Evolutionary conservation across 176 grass and related monocot species (phyloP).

Genomic region (Leersia perrieri): DNA sequence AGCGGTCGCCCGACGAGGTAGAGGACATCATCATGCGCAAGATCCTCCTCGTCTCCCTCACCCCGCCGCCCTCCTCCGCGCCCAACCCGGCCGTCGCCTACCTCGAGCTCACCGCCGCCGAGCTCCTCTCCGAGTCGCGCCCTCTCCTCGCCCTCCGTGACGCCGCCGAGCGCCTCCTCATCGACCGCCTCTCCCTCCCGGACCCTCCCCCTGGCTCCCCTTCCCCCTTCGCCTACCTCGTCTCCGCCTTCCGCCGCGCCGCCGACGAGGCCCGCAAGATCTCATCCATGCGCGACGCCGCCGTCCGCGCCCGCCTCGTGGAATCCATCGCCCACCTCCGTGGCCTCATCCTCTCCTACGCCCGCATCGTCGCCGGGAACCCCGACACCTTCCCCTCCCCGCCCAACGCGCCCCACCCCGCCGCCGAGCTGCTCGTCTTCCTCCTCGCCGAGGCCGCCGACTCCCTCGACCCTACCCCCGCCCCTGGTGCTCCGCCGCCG

Average conservation of each 20-base stretch:
- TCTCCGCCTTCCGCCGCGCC: conserved; percentile 64
- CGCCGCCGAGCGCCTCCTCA: conserved; percentile 64
- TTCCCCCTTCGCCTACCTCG: conserved; percentile 65
- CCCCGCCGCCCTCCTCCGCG: conserved; percentile 15
- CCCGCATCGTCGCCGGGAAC: conserved; percentile 68
- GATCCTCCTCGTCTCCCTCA: conserved; percentile 90
- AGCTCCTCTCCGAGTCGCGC: conserved; percentile 89
- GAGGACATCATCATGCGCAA: conserved; percentile 98
- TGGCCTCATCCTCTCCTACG: conserved; percentile 66
- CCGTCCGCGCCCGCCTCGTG: conserved; percentile 46
- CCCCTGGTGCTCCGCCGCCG: conserved; percentile 43
- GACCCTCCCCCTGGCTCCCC: conserved; percentile 30
- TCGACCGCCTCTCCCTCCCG: conserved; percentile 77
- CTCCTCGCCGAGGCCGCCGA: conserved; percentile 68
- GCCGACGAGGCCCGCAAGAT: conserved; percentile 79
- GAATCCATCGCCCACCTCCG: conserved; percentile 55
- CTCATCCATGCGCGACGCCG: conserved; percentile 69
- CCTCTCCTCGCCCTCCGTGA: conserved; percentile 62
- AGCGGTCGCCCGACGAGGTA: conserved; percentile 79
- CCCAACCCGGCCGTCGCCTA: conserved; percentile 57
- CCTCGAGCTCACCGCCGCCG: conserved; percentile 87
- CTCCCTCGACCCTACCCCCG: conserved; percentile 52
- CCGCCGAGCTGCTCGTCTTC: conserved; percentile 55
- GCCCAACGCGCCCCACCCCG: conserved; percentile 37
- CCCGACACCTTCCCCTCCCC: conserved; percentile 67